Base-by-base conservation (phyloP, 768 basidiomycete genomes). In the Lyophyllum semitale region DNA sequence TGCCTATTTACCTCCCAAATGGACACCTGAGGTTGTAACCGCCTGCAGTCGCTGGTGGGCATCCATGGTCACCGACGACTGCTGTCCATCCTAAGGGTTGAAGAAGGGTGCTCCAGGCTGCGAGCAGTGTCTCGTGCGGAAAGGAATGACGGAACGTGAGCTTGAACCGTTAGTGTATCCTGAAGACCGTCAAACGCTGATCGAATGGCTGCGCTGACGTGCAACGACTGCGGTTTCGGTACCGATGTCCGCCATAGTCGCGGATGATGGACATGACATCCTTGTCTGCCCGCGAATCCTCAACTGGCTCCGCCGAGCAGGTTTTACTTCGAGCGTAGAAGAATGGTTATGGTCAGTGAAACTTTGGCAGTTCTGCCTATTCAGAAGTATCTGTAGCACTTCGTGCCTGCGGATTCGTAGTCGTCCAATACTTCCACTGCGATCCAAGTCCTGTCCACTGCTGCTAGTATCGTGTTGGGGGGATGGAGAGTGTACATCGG, bases 1-100 rank as follows among this genome's bases (percentile, higher is more conserved):
- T 2, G 84, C 74, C 82, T n/a, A 93, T 87, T 72, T 94, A 94
- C 15, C 93, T 82, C 67, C 94, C 52, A 93, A 79, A 41, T 74
- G 71, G 22, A 86, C n/a, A n/a, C n/a, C 72, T 67, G 94, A 84
- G 83, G 93, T 88, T 17, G 75, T 77, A 57, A 84, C 79, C 55
- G 79, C 81, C 77, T 90, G 90, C 61, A 92, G 83, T 67, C 84
- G 85, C 68, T 87, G 85, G 67, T 87, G 86, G 53, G 73, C 74
- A 66, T 66, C 75, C 72, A 74, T 76, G 49, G 64, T 60, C 40
- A 63, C 69, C 33, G 76, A 66, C 35, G 71, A 73, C 48, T 70
- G 66, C 65, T 68, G 59, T 70, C 70, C 71, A 71, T 73, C 59
- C 32, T 40, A 52, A 12, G n/a, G n/a, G n/a, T n/a, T n/a, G n/a